phyloP scores from a whole-genome alignment of 495 filamentous ascomycete species.

The Tuber magnatum region DNA sequence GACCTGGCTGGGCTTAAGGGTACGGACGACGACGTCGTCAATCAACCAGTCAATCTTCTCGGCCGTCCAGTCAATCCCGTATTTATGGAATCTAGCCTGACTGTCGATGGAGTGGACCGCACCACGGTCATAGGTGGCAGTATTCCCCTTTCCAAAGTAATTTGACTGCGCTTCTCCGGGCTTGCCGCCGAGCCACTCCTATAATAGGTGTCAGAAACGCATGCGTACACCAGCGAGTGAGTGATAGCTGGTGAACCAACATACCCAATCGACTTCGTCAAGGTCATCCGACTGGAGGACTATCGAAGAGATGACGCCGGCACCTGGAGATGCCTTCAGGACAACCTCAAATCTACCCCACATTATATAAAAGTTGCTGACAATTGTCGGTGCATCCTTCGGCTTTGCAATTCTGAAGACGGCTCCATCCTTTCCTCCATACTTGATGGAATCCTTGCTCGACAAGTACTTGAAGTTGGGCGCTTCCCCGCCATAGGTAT shows the following conservation, averaged over 20 bases:
- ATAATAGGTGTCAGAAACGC: slow-evolving; percentile 4
- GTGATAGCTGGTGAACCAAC: slow-evolving; percentile 47
- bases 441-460: slow-evolving; percentile 54
- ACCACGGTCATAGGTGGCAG: slow-evolving; percentile 63
- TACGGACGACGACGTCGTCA: slow-evolving; percentile 62
- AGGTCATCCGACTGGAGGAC: slow-evolving; percentile 84
- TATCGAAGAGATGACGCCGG: slow-evolving; percentile 71
- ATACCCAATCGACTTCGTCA: slow-evolving; percentile 89
- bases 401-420: slow-evolving; percentile 74
- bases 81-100: slow-evolving; percentile 69
- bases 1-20: slow-evolving; percentile 54
- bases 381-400: slow-evolving; percentile 77
- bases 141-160: slow-evolving; percentile 89
- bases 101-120: slow-evolving; percentile 55
- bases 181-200: slow-evolving; percentile 65
- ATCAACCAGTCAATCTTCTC: slow-evolving; percentile 74
- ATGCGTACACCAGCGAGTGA: background rate
- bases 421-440: slow-evolving; percentile 69
- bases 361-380: slow-evolving; percentile 72
- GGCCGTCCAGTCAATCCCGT: slow-evolving; percentile 80
- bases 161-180: slow-evolving; percentile 69
- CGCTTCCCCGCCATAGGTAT: slow-evolving; percentile 42
- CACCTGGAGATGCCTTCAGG: slow-evolving; percentile 63
- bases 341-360: slow-evolving; percentile 68
- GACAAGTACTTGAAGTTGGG: slow-evolving; percentile 64